Percentiles rank a stretch among this genome's conserved stretches.
phyloP scores from a whole-genome alignment of 768 basidiomycete genomes.

The Boletellus ananas region DNA sequence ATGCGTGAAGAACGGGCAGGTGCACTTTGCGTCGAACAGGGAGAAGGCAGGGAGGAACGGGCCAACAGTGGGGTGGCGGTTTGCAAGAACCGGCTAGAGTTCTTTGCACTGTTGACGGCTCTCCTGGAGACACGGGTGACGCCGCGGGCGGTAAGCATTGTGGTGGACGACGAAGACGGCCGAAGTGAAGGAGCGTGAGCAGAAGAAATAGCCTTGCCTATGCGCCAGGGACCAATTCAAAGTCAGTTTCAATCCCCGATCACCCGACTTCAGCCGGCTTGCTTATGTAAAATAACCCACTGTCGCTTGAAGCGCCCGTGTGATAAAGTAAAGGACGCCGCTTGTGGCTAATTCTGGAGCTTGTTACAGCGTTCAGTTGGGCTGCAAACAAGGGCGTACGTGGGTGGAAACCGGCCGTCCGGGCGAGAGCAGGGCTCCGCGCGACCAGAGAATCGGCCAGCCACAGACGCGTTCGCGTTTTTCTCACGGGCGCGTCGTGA shows the following conservation, averaged over 20 bases:
- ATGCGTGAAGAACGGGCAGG: slow-evolving; percentile 47
- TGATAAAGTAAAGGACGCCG: no score
- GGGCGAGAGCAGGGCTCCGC: no score
- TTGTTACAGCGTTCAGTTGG: no score
- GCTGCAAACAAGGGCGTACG: no score
- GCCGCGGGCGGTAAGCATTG: slow-evolving; percentile 84
- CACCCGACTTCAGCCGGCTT: slow-evolving; percentile 28
- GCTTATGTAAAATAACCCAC: slow-evolving; percentile 22
- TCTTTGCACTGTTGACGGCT: slow-evolving; percentile 71
- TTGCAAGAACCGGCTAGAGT: slow-evolving; percentile 77
- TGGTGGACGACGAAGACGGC: slow-evolving; percentile 38
- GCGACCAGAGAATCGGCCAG: neutral
- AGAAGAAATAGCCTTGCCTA: slow-evolving; percentile 32
- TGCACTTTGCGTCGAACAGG: slow-evolving; percentile 43
- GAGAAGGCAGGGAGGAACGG: slow-evolving; percentile 46
- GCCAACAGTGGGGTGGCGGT: slow-evolving; percentile 59
- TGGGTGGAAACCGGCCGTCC: no score
- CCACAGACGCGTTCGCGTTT: slow-evolving; percentile 12
- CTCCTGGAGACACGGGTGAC: slow-evolving; percentile 85
- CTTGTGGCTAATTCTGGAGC: no score
- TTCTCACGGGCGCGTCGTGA: slow-evolving; percentile 18
- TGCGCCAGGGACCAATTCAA: slow-evolving; percentile 18
- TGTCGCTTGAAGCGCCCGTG: no score
- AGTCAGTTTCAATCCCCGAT: slow-evolving; percentile 29
- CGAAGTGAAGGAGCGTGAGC: slow-evolving; percentile 16